Percentiles rank a stretch among this genome's conserved stretches.
Conservation (phyloP, 176 grass and related monocot species). For the Triticum monococcum region DNA sequence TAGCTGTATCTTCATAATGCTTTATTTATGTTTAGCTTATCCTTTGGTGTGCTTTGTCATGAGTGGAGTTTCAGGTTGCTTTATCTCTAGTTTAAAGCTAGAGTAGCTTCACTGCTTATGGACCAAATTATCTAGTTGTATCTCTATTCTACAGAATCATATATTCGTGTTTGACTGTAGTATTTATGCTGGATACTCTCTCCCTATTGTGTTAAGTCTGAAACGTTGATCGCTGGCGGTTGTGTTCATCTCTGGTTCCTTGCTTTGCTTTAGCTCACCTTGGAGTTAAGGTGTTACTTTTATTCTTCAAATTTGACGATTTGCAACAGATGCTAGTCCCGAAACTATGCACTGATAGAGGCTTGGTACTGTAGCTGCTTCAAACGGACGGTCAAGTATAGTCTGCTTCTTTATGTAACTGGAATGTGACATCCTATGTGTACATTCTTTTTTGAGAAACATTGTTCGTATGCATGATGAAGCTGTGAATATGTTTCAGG, state of each 20-base stretch:
- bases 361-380: constrained; percentile 36
- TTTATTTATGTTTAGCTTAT: constrained; percentile 50
- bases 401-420: constrained; percentile 34
- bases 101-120: constrained; percentile 60
- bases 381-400: constrained; percentile 28
- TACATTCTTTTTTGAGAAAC: not conserved
- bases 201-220: constrained; percentile 13
- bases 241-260: constrained; percentile 31
- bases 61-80: constrained; percentile 52
- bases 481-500: constrained; percentile 25
- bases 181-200: constrained; percentile 44
- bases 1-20: constrained; percentile 57
- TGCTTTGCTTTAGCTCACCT: constrained; percentile 29
- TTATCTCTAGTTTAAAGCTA: constrained; percentile 62
- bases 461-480: constrained; percentile 25
- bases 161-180: constrained; percentile 50
- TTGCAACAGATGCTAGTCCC: constrained; percentile 29
- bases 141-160: constrained; percentile 45
- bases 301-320: constrained; percentile 16
- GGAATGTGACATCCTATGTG: constrained; percentile 31
- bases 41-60: constrained; percentile 46
- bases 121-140: constrained; percentile 66
- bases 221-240: constrained; percentile 33
- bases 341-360: constrained; percentile 39
- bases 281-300: constrained; percentile 23